A percentile compares a stretch with the other conserved stretches of the same genome.
Evolutionary conservation across 108 stramenopile genomes (phyloP).

Genomic region (Nannochloropsis salina): DNA sequence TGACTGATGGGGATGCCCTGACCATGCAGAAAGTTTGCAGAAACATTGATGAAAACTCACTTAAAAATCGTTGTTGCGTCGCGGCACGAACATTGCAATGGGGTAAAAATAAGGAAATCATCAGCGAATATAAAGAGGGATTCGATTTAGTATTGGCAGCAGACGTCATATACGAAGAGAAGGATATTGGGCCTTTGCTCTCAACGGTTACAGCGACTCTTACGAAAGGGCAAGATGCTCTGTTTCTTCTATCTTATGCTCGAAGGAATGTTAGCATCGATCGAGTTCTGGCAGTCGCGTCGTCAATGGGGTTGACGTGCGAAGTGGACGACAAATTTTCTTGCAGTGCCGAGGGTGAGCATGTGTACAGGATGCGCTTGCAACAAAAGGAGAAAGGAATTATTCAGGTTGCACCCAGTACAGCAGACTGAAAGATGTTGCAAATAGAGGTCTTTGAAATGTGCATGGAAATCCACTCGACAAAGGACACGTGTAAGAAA

Average conservation of each 20-base stretch:
- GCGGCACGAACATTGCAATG: background rate
- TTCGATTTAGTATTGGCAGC: slow-evolving; percentile 14
- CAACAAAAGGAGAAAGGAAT: too few relatives aligned
- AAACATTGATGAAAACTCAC: background rate
- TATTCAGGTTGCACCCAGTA: too few relatives aligned
- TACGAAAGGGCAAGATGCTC: background rate
- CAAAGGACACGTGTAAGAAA: too few relatives aligned
- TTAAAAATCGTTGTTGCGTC: background rate
- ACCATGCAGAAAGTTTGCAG: background rate
- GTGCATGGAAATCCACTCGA: too few relatives aligned
- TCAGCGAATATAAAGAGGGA: background rate
- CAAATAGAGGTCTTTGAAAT: too few relatives aligned
- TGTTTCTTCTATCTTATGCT: background rate
- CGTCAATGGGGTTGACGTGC: background rate
- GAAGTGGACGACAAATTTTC: background rate
- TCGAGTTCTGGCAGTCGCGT: background rate
- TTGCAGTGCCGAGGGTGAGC: background rate
- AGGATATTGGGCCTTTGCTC: background rate
- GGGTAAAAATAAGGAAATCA: background rate
- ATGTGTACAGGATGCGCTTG: background rate
- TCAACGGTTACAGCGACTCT: background rate
- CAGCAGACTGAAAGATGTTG: too few relatives aligned
- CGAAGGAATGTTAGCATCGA: background rate
- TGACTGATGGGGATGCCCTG: background rate
- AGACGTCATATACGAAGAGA: slow-evolving; percentile 13